These are phyloP conservation scores for Fusarium piperis DNA, from an alignment of 2,329 filamentous ascomycete species.

Conservation along the genomic window DNA sequence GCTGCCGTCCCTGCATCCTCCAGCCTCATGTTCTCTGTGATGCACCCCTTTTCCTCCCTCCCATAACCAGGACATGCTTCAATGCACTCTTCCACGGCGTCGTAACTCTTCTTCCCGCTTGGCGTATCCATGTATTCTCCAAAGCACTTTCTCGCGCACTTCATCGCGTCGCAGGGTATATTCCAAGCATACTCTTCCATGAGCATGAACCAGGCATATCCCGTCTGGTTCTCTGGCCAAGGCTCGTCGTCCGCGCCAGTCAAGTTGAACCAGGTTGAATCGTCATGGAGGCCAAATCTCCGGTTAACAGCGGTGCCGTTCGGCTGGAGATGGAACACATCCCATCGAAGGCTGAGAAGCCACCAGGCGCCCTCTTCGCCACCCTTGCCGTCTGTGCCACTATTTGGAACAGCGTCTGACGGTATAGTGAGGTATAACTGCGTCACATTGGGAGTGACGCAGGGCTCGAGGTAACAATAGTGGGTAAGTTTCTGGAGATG, in stretches of 20 bases:
- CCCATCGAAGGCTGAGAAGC: neutral
- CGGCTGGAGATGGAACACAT: neutral
- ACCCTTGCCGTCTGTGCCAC: neutral
- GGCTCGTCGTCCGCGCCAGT: neutral
- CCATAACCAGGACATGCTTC: neutral
- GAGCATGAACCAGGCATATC: neutral
- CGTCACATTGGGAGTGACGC: neutral
- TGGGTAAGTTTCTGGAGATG: neutral
- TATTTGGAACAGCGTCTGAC: neutral
- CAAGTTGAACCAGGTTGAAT: neutral
- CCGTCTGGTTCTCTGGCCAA: neutral
- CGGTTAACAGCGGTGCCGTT: neutral
- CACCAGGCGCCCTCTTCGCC: neutral
- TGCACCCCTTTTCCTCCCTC: neutral
- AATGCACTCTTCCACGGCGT: neutral
- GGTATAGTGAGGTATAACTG: neutral
- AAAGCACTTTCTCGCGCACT: neutral
- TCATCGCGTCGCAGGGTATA: neutral
- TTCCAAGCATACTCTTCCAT: neutral
- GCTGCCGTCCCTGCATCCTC: neutral
- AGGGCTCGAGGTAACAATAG: neutral
- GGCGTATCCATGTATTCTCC: neutral
- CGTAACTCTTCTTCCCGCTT: neutral
- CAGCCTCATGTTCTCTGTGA: neutral
- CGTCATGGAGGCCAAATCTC: neutral